These are phyloP conservation scores for Xylaria sp. DNA, from an alignment of 2,329 filamentous ascomycete genomes.

Conservation along the genomic window DNA sequence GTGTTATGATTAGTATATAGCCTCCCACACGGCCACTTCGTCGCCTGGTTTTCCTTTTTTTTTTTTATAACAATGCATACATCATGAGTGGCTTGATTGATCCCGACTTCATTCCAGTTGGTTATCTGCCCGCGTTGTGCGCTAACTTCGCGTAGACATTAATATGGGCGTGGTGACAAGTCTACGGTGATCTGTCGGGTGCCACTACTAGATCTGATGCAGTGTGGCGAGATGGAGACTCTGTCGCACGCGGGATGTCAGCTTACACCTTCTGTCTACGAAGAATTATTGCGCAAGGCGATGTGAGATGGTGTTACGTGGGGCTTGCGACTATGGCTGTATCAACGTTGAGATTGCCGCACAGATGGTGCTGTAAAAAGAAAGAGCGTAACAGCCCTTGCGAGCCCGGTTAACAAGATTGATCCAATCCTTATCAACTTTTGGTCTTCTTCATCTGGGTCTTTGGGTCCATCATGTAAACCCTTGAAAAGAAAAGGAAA, in stretches of 20 bases:
- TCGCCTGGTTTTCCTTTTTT: background rate
- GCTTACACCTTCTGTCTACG: background rate
- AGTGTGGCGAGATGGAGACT: background rate
- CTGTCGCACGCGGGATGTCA: background rate
- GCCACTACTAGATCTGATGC: background rate
- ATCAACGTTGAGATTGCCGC: background rate
- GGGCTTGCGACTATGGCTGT: background rate
- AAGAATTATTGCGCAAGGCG: background rate
- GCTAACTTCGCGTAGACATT: background rate
- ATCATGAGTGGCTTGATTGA: background rate
- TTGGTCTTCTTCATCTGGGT: background rate
- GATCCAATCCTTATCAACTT: background rate
- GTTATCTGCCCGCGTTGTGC: background rate
- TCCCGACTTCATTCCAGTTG: background rate
- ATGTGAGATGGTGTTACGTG: background rate
- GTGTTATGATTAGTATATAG: background rate
- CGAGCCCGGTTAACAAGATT: background rate
- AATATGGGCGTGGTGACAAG: background rate
- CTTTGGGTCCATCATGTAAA: background rate
- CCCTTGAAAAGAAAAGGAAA: background rate
- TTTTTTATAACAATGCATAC: background rate
- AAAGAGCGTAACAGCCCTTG: background rate
- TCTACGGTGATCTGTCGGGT: background rate
- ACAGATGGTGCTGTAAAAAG: background rate
- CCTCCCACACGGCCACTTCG: background rate